A percentile compares a stretch with the other conserved stretches of the same genome.
Conservation (phyloP, 345 rosid species). For the Lepidium sativum region DNA sequence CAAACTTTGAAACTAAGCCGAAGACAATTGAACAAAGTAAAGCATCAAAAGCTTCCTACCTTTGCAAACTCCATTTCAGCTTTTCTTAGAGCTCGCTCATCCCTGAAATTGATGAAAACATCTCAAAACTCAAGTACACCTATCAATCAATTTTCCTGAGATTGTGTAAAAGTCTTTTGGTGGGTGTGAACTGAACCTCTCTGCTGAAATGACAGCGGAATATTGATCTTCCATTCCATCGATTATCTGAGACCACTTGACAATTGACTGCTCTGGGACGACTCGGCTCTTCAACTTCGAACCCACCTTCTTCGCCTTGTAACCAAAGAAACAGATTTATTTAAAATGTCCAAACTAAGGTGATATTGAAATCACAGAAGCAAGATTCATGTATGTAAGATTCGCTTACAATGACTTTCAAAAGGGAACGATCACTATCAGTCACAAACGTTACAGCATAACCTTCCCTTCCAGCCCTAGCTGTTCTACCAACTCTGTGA, state of each 20-base stretch:
- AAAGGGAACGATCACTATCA: constrained; percentile 82
- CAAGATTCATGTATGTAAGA: constrained; percentile 5
- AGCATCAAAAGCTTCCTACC: constrained; percentile 35
- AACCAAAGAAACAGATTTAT: not conserved
- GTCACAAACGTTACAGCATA: constrained; percentile 93
- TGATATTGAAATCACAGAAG: not conserved
- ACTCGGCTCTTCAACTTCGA: constrained; percentile 83
- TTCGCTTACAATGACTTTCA: constrained; percentile 80
- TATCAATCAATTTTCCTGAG: not conserved
- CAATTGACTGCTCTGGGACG: constrained; percentile 75
- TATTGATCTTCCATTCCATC: constrained; percentile 85
- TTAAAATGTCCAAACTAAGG: not conserved
- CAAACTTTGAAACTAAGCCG: not conserved
- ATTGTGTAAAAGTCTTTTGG: not conserved
- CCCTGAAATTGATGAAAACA: constrained; percentile 45
- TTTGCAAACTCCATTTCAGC: constrained; percentile 95
- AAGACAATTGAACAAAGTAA: not conserved
- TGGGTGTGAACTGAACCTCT: constrained; percentile 47
- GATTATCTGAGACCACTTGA: constrained; percentile 76
- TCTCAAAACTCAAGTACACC: constrained; percentile 2
- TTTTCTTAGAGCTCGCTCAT: constrained; percentile 78
- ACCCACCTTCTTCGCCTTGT: constrained; percentile 79
- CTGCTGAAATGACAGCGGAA: constrained; percentile 60
- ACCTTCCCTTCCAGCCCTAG: constrained; percentile 98
- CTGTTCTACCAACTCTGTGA: constrained; percentile 96